Base-by-base conservation (phyloP, 257 asterid genomes). In the Solanum chaucha region DNA sequence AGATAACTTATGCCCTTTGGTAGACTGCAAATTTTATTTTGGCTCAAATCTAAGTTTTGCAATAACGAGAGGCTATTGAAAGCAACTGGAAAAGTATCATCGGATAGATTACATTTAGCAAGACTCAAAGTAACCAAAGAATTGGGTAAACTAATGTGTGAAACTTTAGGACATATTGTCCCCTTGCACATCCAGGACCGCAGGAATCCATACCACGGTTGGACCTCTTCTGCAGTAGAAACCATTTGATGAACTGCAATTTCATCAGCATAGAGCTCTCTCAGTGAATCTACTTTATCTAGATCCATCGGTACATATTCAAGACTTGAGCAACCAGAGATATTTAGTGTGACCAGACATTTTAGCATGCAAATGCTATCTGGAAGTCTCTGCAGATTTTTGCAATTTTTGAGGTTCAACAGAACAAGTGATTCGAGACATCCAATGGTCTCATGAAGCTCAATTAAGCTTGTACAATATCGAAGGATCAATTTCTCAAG, bases 241-340 rank as follows among this genome's bases (percentile, higher is more conserved):
- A 84, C 15, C 59, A 68, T 24, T 84, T 40, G 77, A 24, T 74
- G 14, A 36, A 84, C 36, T 59, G 87, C 87, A 70, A 72, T 82
- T 36, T 78, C 87, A 71, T 87, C 84, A 19, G 89, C 89, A 41
- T 36, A 77, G 30, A 87, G 78, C 51, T 44, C 84, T 84, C 46
- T 87, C 80, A 87, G 70, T 7, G 87, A 83, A 30, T 59, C 84
- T 67, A 84, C 38, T 77, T 15, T 71, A n/a, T 32, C 68, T 12
- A 87, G 55, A 19, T 87, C 40, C 85, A 46, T 44, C 6, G 87
- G 89, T 7, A 87, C 34, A 10, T 74, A 71, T 8, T 72, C 77
- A 75, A 84, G 89, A 71, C 28, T 83, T 55, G 85, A 84, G 87
- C 89, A 87, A 70, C 89, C 89, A 51, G 87, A 83, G 61, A 87